Base-by-base conservation (phyloP, 768 basidiomycete genomes). In the Strobilomyces dryophilus region DNA sequence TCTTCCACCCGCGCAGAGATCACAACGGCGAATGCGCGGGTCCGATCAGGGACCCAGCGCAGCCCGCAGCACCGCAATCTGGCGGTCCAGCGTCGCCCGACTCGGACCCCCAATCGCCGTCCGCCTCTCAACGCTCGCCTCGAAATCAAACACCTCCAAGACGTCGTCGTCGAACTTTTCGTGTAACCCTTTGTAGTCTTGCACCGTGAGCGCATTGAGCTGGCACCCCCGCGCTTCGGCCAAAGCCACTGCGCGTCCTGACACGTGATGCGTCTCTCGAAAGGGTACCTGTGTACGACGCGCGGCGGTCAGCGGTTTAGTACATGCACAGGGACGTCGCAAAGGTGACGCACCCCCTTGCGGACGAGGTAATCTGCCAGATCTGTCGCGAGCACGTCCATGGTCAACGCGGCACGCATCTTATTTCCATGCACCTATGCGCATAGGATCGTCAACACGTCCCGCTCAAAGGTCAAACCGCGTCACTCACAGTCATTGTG, bases 341-440 rank as follows among this genome's bases (percentile, higher is more conserved):
- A 9, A 9, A 41, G 54, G 24, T 24, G 24, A 79, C 89, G 60
- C 71, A 97, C 95, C 58, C 97, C 95, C 78, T 97, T 98, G 62
- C 95, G 89, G 56, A 99, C 97, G 37, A 99, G 88, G 71, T 99
- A 98, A 68, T 99, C 95, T 9, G 97, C 97, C 26, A 99, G 74
- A 64, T 99, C 97, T n/a, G 97, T 99, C 5, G 97, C 97, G 45
- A 99, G 85, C 54, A 98, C 90, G 70, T 99, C 97, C 88, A 92
- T 94, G 9, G 95, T 98, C 62, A 98, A 73, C 1, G 94, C 92
- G 54, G 80, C 76, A 35, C 77, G 79, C 97, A 99, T 99, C 76
- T 85, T 95, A 34, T 92, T 82, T 1, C 80, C 83, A 66, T 97
- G 84, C 42, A 97, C 87, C 93, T 97, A 60, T 9, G 85, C 92